Evolutionary conservation across 768 basidiomycete genomes (phyloP).

Genomic region (Kwoniella heveanensis): DNA sequence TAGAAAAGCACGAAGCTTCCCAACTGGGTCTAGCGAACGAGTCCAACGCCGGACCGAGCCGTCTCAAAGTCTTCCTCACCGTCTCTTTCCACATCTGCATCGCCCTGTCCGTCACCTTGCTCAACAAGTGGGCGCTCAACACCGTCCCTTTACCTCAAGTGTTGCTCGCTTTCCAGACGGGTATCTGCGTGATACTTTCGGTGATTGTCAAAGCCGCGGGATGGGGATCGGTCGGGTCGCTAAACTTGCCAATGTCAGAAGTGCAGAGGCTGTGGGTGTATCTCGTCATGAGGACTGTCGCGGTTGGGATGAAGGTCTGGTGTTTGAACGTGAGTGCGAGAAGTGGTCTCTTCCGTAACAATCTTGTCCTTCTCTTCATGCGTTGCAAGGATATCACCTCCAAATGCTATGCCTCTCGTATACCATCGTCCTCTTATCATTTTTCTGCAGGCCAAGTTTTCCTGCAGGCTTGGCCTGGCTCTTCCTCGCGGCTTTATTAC

Average conservation of each 20-base stretch:
- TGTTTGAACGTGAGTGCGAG: conserved; percentile 12
- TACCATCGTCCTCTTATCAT: too few relatives aligned
- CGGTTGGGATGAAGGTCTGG: conserved; percentile 14
- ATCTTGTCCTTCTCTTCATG: too few relatives aligned
- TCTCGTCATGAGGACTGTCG: conserved; percentile 12
- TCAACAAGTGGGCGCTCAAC: conserved; percentile 12
- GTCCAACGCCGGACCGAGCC: conserved; percentile 3
- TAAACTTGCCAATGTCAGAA: neutral
- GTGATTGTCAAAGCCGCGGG: neutral
- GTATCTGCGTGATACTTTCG: conserved; percentile 7
- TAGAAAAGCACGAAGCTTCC: neutral
- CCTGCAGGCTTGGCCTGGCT: too few relatives aligned
- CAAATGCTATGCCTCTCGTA: too few relatives aligned
- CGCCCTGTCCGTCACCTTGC: conserved; percentile 11
- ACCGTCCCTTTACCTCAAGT: conserved; percentile 5
- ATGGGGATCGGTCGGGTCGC: conserved; percentile 1
- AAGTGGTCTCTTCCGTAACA: neutral
- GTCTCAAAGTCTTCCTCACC: conserved; percentile 5
- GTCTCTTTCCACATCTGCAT: conserved; percentile 8
- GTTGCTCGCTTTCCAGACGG: conserved; percentile 12
- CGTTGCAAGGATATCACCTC: too few relatives aligned
- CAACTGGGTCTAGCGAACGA: neutral
- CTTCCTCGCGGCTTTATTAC: too few relatives aligned
- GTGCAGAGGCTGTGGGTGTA: conserved; percentile 5
- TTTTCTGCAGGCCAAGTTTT: too few relatives aligned